Conservation (phyloP, 2,329 filamentous ascomycete species). For the Ophiostoma piceae region DNA sequence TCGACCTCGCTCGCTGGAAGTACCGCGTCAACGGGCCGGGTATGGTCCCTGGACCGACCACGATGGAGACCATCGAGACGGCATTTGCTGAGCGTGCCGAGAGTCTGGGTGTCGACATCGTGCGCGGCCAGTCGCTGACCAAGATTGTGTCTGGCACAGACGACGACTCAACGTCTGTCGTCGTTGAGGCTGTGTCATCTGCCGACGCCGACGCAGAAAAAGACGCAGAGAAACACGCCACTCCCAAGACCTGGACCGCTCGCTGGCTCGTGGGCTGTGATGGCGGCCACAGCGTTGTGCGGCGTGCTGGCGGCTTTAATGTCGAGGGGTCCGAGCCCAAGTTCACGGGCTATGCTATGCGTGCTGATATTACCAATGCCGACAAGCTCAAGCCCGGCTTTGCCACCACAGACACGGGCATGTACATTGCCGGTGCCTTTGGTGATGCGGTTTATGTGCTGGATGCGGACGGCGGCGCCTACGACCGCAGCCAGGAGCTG, state of each 20-base stretch:
- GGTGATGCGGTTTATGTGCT: slow-evolving; percentile 19
- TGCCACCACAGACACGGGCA: slow-evolving; percentile 39
- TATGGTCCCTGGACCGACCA: slow-evolving; percentile 27
- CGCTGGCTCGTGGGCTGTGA: slow-evolving; percentile 42
- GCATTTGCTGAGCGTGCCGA: slow-evolving; percentile 29
- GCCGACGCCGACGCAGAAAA: neutral
- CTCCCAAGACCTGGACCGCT: slow-evolving; percentile 26
- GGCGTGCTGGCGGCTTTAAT: slow-evolving; percentile 36
- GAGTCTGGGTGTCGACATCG: slow-evolving; percentile 32
- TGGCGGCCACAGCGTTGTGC: slow-evolving; percentile 39
- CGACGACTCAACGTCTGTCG: neutral
- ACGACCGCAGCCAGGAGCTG: slow-evolving; percentile 25
- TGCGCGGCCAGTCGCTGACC: slow-evolving; percentile 26
- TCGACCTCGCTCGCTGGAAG: slow-evolving; percentile 32
- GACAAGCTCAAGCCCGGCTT: slow-evolving; percentile 42
- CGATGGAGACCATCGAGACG: slow-evolving; percentile 30
- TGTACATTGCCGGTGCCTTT: slow-evolving; percentile 28
- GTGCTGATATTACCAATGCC: slow-evolving; percentile 34
- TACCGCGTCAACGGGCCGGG: slow-evolving; percentile 34
- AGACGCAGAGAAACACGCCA: neutral
- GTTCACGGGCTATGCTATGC: slow-evolving; percentile 35
- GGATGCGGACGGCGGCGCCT: slow-evolving; percentile 28
- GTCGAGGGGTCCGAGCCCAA: slow-evolving; percentile 37
- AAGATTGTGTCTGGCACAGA: neutral
- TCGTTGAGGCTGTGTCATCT: neutral